Base-by-base conservation (phyloP, 345 rosid species). In the Pugionium dolabratum region DNA sequence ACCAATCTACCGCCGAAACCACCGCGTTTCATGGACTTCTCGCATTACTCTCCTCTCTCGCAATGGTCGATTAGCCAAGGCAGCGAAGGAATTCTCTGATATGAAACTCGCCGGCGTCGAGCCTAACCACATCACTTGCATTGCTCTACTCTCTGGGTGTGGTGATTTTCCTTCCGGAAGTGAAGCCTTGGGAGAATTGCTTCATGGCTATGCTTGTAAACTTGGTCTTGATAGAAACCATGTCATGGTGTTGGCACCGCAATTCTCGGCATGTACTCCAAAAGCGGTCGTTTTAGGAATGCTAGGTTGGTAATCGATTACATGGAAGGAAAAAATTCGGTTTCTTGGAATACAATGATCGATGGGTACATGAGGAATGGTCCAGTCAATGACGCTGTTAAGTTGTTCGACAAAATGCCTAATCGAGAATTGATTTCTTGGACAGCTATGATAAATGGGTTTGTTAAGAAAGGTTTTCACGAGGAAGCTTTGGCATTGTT, bases 401-500 rank as follows among this genome's bases (percentile, higher is more conserved):
- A 70, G 48, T 0, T 85, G 79, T 89, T 89, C 56, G 88, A 81
- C 67, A 64, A 55, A 77, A 85, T 83, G 86, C 93, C 93, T 56
- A 66, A 66, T 1, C 72, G 79, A 73, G 75, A 79, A 62, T 81
- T 79, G 26, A 69, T 89, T 53, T 80, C 93, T 35, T 89, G 95
- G 98, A 89, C 93, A 3, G 83, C 83, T 28, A 62, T 89, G 83
- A 76, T 92, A 51, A 83, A 83, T 73, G 96, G 96, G 52, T 82
- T 85, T 72, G 81, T 75, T 41, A 81, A 70, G 76, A 80, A 56
- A 46, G 86, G 88, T 10, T 56, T 65, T 9, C 46, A 63, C 9
- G 84, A 81, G 45, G 79, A 83, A 68, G 95, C 96, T 3, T n/a
- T n/a, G n/a, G n/a, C n/a, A n/a, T n/a, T 18, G 76, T 85, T 92